Conservation (phyloP, 768 basidiomycete genomes). For the Collybia mongolica region DNA sequence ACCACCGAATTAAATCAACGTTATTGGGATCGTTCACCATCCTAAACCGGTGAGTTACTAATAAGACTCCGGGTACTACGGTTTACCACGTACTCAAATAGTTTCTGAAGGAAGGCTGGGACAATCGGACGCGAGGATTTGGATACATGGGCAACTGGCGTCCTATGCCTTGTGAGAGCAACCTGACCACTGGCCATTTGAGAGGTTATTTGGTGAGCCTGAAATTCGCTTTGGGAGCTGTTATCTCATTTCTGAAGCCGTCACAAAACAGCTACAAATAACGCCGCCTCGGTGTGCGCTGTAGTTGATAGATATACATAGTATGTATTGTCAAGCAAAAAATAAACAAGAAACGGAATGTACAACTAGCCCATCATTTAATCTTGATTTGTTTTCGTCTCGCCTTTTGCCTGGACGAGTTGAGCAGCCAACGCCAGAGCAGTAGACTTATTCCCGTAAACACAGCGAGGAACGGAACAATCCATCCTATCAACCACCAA, state of each 20-base stretch:
- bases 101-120: slow-evolving; percentile 90
- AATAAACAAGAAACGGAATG: too few species aligned
- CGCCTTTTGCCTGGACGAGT: slow-evolving; percentile 3
- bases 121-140: slow-evolving; percentile 37
- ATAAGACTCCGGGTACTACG: slow-evolving; percentile 5
- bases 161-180: slow-evolving; percentile 20
- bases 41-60: slow-evolving; percentile 36
- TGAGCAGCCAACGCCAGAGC: slow-evolving; percentile 12
- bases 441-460: slow-evolving; percentile 13
- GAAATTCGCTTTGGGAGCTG: not conserved
- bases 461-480: slow-evolving; percentile 17
- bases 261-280: not conserved
- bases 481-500: slow-evolving; percentile 46
- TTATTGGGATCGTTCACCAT: slow-evolving; percentile 90
- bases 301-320: too few species aligned
- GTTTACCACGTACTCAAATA: slow-evolving; percentile 70
- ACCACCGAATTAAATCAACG: slow-evolving; percentile 88
- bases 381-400: slow-evolving; percentile 8
- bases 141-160: slow-evolving; percentile 26
- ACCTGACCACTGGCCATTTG: slow-evolving; percentile 29
- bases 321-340: too few species aligned
- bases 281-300: not conserved
- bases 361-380: slow-evolving; percentile 2
- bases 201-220: not conserved
- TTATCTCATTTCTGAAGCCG: slow-evolving; percentile 5